Conservation (phyloP, 768 basidiomycete species). For the Chalciporus sphaerocephalus region DNA sequence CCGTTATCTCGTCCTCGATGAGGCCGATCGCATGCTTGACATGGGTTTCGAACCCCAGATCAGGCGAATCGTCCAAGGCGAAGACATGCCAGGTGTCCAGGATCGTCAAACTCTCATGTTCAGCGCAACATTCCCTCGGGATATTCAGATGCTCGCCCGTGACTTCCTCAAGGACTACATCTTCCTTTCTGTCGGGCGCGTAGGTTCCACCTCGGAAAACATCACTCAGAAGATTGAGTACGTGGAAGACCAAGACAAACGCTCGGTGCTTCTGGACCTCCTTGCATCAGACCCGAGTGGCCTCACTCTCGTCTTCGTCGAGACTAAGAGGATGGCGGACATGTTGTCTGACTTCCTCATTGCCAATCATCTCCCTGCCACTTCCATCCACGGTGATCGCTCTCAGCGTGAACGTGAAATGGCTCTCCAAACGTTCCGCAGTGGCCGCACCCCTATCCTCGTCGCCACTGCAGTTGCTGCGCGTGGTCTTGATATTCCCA, state of each 20-base stretch:
- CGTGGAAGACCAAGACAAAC: conserved; percentile 96
- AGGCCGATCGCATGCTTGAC: conserved; percentile 99
- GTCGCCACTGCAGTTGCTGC: conserved; percentile 99
- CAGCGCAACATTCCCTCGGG: conserved; percentile 97
- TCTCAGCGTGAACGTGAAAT: conserved; percentile 96
- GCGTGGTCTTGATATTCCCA: conserved; percentile 98
- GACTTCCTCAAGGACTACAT: conserved; percentile 98
- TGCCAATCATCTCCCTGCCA: conserved; percentile 76
- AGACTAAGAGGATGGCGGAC: conserved; percentile 99
- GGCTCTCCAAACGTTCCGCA: conserved; percentile 93
- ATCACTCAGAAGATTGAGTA: conserved; percentile 99
- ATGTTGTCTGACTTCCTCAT: conserved; percentile 96
- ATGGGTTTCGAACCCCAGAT: conserved; percentile 99
- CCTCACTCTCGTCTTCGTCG: conserved; percentile 93
- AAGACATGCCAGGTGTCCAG: conserved; percentile 93
- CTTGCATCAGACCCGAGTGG: conserved; percentile 76
- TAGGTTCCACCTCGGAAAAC: conserved; percentile 98
- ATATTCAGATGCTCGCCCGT: conserved; percentile 94
- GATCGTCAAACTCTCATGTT: conserved; percentile 99
- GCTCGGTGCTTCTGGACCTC: conserved; percentile 92
- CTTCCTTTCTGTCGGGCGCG: conserved; percentile 97
- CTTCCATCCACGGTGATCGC: conserved; percentile 97
- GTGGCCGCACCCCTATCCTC: conserved; percentile 90
- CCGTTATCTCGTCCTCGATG: conserved; percentile 96
- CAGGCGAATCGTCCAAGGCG: conserved; percentile 93